These are phyloP conservation scores for Phytopythium delawarense DNA, from an alignment of 352 stramenopile genomes.

Conservation along the genomic window DNA sequence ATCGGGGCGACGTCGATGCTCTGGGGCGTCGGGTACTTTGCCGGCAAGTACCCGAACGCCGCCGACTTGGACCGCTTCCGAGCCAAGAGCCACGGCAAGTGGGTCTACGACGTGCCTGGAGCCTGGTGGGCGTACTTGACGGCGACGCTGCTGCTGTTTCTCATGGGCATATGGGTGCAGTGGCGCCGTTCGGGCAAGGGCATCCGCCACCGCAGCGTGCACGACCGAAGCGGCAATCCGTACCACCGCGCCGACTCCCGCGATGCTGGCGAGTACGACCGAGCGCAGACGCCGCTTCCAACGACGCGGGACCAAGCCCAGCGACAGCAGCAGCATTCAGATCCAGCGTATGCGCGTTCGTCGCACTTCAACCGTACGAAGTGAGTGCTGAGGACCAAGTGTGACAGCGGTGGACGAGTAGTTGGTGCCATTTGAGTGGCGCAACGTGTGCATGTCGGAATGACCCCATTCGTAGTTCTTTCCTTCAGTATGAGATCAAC, in stretches of 20 bases:
- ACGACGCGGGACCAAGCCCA: neutral
- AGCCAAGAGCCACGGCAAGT: slow-evolving; percentile 15
- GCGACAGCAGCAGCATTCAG: no score
- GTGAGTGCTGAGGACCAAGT: neutral
- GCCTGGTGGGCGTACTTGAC: slow-evolving; percentile 68
- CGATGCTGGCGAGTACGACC: neutral
- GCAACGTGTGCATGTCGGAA: neutral
- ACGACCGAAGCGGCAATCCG: neutral
- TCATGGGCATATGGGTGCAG: slow-evolving; percentile 33
- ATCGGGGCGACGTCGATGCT: slow-evolving; percentile 42
- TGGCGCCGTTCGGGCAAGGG: slow-evolving; percentile 15
- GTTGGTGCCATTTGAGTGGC: neutral
- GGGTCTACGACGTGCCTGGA: slow-evolving; percentile 36
- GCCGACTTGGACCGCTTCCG: slow-evolving; percentile 50
- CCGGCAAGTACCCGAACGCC: slow-evolving; percentile 60
- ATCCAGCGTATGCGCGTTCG: neutral
- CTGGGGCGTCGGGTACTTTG: slow-evolving; percentile 71
- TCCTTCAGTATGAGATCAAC: neutral
- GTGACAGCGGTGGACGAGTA: neutral
- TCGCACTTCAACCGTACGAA: neutral
- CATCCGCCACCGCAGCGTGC: slow-evolving; percentile 11
- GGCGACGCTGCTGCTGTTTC: slow-evolving; percentile 40
- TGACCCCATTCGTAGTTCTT: neutral
- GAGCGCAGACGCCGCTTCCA: slow-evolving; percentile 1
- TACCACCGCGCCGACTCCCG: neutral